These are phyloP conservation scores for Sporothrix brunneoviolacea DNA, from an alignment of 2,329 filamentous ascomycete genomes.

Conservation along the genomic window DNA sequence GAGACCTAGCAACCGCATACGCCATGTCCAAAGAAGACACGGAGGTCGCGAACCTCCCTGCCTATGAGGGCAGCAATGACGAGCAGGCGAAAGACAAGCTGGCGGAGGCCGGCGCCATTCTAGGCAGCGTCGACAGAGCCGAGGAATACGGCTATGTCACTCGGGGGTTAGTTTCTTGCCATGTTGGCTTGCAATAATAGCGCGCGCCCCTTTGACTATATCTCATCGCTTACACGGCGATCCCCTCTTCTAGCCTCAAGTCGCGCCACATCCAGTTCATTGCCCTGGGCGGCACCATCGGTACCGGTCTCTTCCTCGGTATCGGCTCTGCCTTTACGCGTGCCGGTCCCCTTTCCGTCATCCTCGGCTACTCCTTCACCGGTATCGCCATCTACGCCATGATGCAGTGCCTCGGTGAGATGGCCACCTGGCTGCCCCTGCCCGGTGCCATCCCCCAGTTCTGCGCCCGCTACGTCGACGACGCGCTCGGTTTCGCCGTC, in stretches of 20 bases:
- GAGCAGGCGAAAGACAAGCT: conserved; percentile 9
- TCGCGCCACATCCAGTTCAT: conserved; percentile 42
- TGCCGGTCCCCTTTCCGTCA: conserved; percentile 37
- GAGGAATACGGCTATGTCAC: conserved; percentile 18
- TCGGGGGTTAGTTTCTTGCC: conserved; percentile 14
- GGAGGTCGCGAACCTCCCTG: conserved; percentile 13
- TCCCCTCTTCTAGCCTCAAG: too few relatives aligned
- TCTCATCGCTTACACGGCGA: too few relatives aligned
- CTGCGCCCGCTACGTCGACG: conserved; percentile 41
- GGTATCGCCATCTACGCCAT: conserved; percentile 38
- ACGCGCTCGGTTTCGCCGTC: conserved; percentile 41
- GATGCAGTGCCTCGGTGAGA: conserved; percentile 43
- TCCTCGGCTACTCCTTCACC: conserved; percentile 37
- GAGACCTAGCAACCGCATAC: neutral
- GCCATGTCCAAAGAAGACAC: conserved; percentile 17
- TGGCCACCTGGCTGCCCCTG: conserved; percentile 56
- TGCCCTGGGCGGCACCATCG: conserved; percentile 42
- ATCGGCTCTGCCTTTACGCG: conserved; percentile 36
- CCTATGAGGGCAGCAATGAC: conserved; percentile 9
- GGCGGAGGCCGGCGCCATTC: conserved; percentile 8
- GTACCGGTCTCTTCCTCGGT: conserved; percentile 43
- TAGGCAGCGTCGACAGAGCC: conserved; percentile 12
- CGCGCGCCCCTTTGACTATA: too few relatives aligned
- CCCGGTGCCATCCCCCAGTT: conserved; percentile 47
- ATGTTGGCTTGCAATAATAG: too few relatives aligned